Evolutionary conservation across 768 basidiomycete genomes (phyloP).

Genomic region (Clavaria fumosa): DNA sequence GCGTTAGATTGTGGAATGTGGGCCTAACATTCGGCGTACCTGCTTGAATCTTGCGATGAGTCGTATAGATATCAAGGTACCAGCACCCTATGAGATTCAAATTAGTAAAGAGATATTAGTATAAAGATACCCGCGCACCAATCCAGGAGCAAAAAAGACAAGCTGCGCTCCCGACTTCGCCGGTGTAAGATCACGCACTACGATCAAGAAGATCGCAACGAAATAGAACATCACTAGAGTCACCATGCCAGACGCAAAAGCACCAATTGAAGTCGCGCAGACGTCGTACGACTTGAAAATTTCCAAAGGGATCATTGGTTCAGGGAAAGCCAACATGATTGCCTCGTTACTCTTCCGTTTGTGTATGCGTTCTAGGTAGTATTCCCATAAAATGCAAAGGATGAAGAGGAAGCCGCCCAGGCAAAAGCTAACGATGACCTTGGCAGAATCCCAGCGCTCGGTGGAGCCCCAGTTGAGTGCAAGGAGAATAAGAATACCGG

Average conservation of each 20-base stretch:
- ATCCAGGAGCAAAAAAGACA: constrained; percentile 36
- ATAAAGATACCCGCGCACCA: constrained; percentile 17
- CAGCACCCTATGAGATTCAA: constrained; percentile 20
- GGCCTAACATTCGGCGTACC: constrained; percentile 5
- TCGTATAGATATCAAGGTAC: constrained; percentile 20
- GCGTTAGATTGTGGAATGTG: neutral
- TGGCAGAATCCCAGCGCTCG: constrained; percentile 24
- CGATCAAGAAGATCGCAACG: constrained; percentile 33
- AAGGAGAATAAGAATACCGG: constrained; percentile 31
- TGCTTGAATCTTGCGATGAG: constrained; percentile 23
- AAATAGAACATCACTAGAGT: constrained; percentile 41
- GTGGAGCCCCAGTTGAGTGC: constrained; percentile 37
- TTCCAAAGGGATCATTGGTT: constrained; percentile 32
- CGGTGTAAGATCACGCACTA: constrained; percentile 28
- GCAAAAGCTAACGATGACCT: constrained; percentile 32
- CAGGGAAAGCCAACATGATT: constrained; percentile 13
- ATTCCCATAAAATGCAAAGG: constrained; percentile 28
- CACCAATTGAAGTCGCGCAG: constrained; percentile 22
- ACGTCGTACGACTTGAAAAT: constrained; percentile 29
- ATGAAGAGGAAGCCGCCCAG: constrained; percentile 29
- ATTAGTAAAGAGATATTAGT: neutral
- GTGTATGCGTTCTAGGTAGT: constrained; percentile 20
- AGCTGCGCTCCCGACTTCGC: constrained; percentile 29
- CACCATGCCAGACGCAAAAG: constrained; percentile 30
- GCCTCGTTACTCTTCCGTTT: constrained; percentile 1